Conservation (phyloP, 352 stramenopile genomes). For the Blastocystis sp. region DNA sequence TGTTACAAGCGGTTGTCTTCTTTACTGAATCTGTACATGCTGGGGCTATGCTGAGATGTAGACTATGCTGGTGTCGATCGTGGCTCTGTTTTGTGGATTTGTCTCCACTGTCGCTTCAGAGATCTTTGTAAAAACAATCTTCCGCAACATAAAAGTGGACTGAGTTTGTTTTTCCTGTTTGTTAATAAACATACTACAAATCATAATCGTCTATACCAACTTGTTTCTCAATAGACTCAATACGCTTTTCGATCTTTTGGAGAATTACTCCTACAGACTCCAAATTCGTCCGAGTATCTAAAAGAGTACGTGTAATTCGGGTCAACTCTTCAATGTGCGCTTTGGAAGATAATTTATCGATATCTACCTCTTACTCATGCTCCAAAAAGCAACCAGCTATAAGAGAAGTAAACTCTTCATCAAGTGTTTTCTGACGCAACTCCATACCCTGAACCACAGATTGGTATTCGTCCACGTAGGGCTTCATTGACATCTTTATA, state of each 20-base stretch:
- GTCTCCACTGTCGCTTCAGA: conserved; percentile 82
- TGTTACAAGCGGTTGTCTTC: conserved; percentile 96
- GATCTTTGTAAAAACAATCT: conserved; percentile 85
- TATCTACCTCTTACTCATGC: conserved; percentile 10
- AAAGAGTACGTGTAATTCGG: not conserved
- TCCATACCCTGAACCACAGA: not conserved
- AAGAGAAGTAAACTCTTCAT: conserved; percentile 6
- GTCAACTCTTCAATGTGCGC: conserved; percentile 39
- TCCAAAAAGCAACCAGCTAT: not conserved
- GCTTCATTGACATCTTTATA: conserved; percentile 19
- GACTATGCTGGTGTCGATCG: conserved; percentile 68
- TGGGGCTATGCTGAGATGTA: not conserved
- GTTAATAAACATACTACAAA: conserved; percentile 16
- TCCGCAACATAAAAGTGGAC: conserved; percentile 87
- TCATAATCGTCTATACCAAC: conserved; percentile 47
- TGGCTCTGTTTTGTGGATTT: conserved; percentile 85
- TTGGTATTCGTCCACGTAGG: conserved; percentile 43
- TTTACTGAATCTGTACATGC: conserved; percentile 79
- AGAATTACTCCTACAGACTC: not conserved
- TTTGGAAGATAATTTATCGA: conserved; percentile 12
- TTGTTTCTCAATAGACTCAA: conserved; percentile 19
- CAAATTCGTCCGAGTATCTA: not conserved
- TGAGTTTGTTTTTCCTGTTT: conserved; percentile 64
- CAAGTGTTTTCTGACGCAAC: not conserved
- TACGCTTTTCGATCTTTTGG: not conserved